phyloP scores from a whole-genome alignment of 2,329 filamentous ascomycete genomes.

The Fusarium sp. region DNA sequence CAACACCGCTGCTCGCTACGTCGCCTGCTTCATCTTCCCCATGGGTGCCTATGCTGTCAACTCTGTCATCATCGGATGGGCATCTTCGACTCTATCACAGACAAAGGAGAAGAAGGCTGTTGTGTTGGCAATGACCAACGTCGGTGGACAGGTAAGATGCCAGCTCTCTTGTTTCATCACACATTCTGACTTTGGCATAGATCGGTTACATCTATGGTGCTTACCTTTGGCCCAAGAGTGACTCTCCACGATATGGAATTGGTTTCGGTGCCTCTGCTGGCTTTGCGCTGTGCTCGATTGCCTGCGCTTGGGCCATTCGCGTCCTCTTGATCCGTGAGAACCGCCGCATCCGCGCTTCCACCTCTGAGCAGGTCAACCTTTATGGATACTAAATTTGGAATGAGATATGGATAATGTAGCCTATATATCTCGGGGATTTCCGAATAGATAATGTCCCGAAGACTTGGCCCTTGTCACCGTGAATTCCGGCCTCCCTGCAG shows the following conservation, averaged over 20 bases:
- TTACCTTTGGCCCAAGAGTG: slow-evolving; percentile 57
- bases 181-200: neutral
- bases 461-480: neutral
- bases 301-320: slow-evolving; percentile 54
- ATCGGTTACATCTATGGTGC: slow-evolving; percentile 60
- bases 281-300: slow-evolving; percentile 49
- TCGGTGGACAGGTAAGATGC: slow-evolving; percentile 47
- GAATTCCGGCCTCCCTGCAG: neutral
- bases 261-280: slow-evolving; percentile 55
- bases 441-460: neutral
- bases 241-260: slow-evolving; percentile 55
- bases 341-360: slow-evolving; percentile 47
- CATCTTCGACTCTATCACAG: slow-evolving; percentile 53
- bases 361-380: slow-evolving; percentile 46
- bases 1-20: slow-evolving; percentile 51
- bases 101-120: slow-evolving; percentile 60
- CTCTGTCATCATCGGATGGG: slow-evolving; percentile 57
- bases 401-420: neutral
- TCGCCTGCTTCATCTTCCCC: slow-evolving; percentile 53
- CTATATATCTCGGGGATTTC: neutral
- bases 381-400: slow-evolving; percentile 46
- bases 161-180: accelerated
- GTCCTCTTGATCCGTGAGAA: slow-evolving; percentile 53
- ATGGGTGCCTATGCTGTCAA: slow-evolving; percentile 56
- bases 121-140: slow-evolving; percentile 58